These are phyloP conservation scores for Houttuynia cordata DNA, from an alignment of 164 flowering plant genomes.

Conservation along the genomic window DNA sequence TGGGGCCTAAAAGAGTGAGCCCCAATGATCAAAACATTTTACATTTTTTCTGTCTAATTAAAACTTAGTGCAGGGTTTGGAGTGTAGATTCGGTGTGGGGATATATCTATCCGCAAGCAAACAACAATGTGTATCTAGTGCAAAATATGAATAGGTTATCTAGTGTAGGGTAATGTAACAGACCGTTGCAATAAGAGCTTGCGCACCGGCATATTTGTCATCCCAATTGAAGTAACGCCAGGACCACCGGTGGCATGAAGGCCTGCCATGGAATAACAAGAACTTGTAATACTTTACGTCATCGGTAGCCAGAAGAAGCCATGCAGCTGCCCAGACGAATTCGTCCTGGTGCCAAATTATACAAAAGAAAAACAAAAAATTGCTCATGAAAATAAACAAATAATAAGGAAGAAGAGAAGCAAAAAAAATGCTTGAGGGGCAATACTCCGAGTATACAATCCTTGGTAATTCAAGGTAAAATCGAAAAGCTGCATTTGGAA, in stretches of 20 bases:
- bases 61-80: too few relatives aligned
- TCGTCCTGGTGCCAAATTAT: slow-evolving; percentile 23
- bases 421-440: background rate
- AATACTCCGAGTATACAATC: background rate
- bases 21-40: too few relatives aligned
- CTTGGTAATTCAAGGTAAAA: background rate
- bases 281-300: slow-evolving; percentile 18
- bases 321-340: slow-evolving; percentile 48
- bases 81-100: too few relatives aligned
- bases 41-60: too few relatives aligned
- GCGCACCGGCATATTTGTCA: slow-evolving; percentile 43
- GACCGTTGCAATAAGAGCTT: slow-evolving; percentile 36
- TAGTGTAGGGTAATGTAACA: too few relatives aligned
- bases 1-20: too few relatives aligned
- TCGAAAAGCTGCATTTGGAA: slow-evolving; percentile 1
- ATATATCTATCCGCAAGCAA: too few relatives aligned
- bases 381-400: too few relatives aligned
- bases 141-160: too few relatives aligned
- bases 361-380: too few relatives aligned
- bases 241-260: slow-evolving; percentile 23
- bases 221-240: slow-evolving; percentile 42
- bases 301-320: slow-evolving; percentile 38
- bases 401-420: too few relatives aligned
- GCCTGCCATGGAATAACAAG: slow-evolving; percentile 5
- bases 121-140: too few relatives aligned